Percentiles rank a stretch among this genome's conserved stretches.
phyloP scores from a whole-genome alignment of 192 early-diverging fungal genomes.

The Umbelopsis vinacea region DNA sequence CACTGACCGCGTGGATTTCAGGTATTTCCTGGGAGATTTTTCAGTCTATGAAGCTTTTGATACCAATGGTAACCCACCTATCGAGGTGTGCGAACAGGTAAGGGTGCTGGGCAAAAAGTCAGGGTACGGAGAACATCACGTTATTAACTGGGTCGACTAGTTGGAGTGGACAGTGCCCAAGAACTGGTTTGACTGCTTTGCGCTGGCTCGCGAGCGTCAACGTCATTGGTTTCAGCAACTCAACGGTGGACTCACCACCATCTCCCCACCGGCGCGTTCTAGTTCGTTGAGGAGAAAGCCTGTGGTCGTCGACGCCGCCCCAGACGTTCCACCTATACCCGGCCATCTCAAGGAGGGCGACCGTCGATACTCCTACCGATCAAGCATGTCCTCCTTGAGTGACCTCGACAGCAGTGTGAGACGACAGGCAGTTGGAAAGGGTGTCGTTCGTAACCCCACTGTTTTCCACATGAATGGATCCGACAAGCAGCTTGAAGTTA shows the following conservation, averaged over 20 bases:
- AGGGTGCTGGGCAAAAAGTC: background rate
- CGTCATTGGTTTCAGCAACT: conserved; percentile 18
- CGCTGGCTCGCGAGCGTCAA: conserved; percentile 23
- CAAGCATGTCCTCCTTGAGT: conserved; percentile 15
- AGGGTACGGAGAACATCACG: too few species aligned
- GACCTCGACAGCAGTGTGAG: conserved; percentile 1
- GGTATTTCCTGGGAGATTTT: conserved; percentile 28
- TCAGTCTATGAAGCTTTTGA: conserved; percentile 24
- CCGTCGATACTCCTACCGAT: conserved; percentile 17
- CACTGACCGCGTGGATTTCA: background rate
- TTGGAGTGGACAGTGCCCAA: conserved; percentile 21
- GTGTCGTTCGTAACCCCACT: background rate
- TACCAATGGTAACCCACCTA: conserved; percentile 25
- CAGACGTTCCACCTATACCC: conserved; percentile 10
- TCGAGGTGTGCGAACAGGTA: conserved; percentile 24
- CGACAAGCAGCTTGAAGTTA: background rate
- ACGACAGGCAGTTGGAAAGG: background rate
- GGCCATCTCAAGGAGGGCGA: conserved; percentile 7
- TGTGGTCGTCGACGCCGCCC: background rate
- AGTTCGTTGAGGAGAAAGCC: conserved; percentile 9
- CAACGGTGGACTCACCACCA: background rate
- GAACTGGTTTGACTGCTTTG: conserved; percentile 23
- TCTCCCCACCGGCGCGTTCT: background rate
- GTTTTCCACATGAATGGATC: conserved; percentile 20
- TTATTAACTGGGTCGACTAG: background rate